phyloP scores from a whole-genome alignment of 2,329 filamentous ascomycete genomes.

The Ophiostoma angusticollis region DNA sequence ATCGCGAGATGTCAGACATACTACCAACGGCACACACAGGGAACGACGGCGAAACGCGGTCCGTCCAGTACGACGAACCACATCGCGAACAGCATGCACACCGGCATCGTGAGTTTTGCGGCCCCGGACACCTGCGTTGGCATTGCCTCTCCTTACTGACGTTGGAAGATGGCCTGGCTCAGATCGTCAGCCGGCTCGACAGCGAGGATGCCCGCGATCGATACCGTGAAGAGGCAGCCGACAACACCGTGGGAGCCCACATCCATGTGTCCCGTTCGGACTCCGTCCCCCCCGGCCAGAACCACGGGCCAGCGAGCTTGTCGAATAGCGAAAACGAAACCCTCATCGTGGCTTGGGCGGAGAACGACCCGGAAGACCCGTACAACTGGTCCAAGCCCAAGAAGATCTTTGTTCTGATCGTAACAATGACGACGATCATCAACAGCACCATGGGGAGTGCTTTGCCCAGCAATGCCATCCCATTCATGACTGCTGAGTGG shows the following conservation, averaged over 20 bases:
- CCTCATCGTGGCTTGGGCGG: conserved; percentile 31
- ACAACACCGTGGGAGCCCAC: conserved; percentile 5
- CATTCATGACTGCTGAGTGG: conserved; percentile 45
- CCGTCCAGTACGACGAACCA: not conserved
- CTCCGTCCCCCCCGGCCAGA: not conserved
- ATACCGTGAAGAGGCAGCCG: conserved; percentile 11
- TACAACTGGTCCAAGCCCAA: conserved; percentile 41
- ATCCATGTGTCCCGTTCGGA: not conserved
- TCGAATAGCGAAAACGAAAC: conserved; percentile 19
- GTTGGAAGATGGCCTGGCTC: conserved; percentile 3
- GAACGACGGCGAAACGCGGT: no score
- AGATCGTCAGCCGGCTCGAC: conserved; percentile 8
- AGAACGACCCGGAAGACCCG: conserved; percentile 37
- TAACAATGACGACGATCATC: conserved; percentile 46
- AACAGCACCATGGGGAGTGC: conserved; percentile 57
- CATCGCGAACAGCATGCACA: not conserved
- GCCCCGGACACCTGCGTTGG: not conserved
- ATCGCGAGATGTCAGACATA: no score
- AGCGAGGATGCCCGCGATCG: conserved; percentile 9
- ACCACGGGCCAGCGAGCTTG: not conserved
- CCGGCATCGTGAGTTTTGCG: conserved; percentile 2
- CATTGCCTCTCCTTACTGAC: not conserved
- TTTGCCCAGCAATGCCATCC: conserved; percentile 50
- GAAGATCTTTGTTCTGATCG: conserved; percentile 41
- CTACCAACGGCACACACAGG: no score